Evolutionary conservation across 139 green algal species (phyloP).

Genomic region (Tetradesmus lagerheimii): DNA sequence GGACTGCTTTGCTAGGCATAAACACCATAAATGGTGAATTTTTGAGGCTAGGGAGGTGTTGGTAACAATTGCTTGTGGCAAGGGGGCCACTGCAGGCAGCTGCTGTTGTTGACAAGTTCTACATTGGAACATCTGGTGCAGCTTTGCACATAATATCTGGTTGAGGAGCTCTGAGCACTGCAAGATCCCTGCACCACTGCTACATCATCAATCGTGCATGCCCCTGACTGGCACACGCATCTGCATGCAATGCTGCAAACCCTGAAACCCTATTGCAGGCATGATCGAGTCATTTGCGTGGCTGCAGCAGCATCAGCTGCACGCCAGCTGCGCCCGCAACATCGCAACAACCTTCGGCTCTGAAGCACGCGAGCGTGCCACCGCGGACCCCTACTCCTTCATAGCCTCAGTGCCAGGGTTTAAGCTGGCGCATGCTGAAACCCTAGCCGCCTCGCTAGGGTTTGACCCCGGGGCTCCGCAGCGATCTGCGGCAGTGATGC

Average conservation of each 20-base stretch:
- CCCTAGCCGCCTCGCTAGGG: neutral
- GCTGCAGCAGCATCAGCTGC: conserved; percentile 12
- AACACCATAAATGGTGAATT: no score
- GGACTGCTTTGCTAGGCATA: no score
- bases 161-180: no score
- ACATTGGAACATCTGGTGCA: no score
- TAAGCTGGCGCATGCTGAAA: conserved; percentile 4
- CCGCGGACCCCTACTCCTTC: conserved; percentile 21
- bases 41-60: no score
- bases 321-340: no score
- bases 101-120: no score
- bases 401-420: neutral
- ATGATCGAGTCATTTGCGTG: neutral
- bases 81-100: no score
- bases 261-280: neutral
- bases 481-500: conserved; percentile 4
- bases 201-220: neutral
- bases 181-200: no score
- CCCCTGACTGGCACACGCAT: neutral
- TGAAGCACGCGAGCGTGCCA: neutral
- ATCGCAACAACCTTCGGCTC: neutral
- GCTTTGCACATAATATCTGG: no score
- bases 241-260: neutral
- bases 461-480: conserved; percentile 9
- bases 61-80: no score